Conservation (phyloP, 805 yeast species). For the Ogataea glucozyma region DNA sequence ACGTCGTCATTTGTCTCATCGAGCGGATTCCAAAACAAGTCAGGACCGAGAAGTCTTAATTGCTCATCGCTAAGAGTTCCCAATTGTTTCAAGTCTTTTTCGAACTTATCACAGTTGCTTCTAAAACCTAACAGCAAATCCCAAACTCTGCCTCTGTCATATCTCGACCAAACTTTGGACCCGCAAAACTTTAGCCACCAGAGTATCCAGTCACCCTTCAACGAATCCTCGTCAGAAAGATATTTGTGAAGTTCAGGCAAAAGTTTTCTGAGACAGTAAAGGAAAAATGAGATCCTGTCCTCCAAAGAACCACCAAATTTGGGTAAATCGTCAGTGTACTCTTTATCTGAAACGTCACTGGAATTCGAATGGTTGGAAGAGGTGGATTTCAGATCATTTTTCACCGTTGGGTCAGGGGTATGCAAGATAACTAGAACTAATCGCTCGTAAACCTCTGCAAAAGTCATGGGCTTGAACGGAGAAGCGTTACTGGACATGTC, state of each 20-base stretch:
- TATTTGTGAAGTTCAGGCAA: constrained; percentile 77
- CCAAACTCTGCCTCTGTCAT: constrained; percentile 88
- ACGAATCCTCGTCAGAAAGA: constrained; percentile 75
- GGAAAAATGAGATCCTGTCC: constrained; percentile 67
- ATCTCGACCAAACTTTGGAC: constrained; percentile 76
- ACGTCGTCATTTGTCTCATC: constrained; percentile 25
- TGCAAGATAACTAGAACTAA: constrained; percentile 73
- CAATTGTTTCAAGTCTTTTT: constrained; percentile 28
- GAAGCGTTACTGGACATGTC: constrained; percentile 5
- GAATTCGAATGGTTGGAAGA: constrained; percentile 5
- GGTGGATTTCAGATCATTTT: constrained; percentile 22
- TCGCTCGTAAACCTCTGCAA: constrained; percentile 73
- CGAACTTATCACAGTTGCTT: constrained; percentile 32
- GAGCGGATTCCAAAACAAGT: constrained; percentile 58
- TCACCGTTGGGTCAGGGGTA: constrained; percentile 53
- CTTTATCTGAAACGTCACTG: constrained; percentile 18
- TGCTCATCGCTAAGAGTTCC: constrained; percentile 24
- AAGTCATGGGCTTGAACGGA: constrained; percentile 46
- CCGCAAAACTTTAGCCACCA: constrained; percentile 97
- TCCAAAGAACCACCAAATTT: constrained; percentile 59
- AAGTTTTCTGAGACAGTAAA: constrained; percentile 57
- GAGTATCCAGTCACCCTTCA: constrained; percentile 84
- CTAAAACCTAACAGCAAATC: constrained; percentile 83
- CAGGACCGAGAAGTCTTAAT: constrained; percentile 49
- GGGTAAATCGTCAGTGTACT: constrained; percentile 30